Evolutionary conservation across 116 monocot species (phyloP), one percentile per base, ranked within the genome.

Genomic region (Trichopus zeylanicus): DNA sequence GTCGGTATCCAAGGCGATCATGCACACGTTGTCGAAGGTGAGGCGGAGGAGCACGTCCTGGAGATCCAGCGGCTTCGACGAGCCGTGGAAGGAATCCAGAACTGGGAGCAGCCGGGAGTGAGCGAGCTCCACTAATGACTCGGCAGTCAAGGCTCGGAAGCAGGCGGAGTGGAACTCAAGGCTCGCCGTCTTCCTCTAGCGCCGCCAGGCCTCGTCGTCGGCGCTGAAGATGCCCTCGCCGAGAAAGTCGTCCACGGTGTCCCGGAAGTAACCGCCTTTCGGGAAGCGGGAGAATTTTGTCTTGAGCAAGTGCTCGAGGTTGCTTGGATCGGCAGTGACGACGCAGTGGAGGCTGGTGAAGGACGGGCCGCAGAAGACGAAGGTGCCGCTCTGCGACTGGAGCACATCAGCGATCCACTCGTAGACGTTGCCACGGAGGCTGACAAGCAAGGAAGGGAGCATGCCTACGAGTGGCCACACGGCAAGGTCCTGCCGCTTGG

Each of bases 1-100:
- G 66, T 89, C 95, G 48, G 59, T 76, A 5, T 86, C 86, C 51
- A 95, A 86, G 3, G 90, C 95, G 49, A 95, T 76, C 66, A 89
- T 84, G 83, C 86, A 86, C 15, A 95, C 85, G 52, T 89, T 95
- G 67, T 95, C 95, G 64, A 95, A 95, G n/a, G 95, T 89, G 21
- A 95, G 69, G 32, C 95, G 53, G 6, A 95, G 76, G 10, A 95
- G 76, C 19, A 89, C 86, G 52, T 89, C 90, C 61, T 82, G 90
- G 9, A 95, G 74, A 51, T 95, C 95, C 23, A 95, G 4, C 3
- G 37, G 15, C 0, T 26, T n/a, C 19, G 29, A 11, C 3, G 2
- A 20, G 0, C 30, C 32, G 9, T 30, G 34, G n/a, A 69, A 61
- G 3, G 69, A 27, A 6, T 78, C 86, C 16, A 95, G 79, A 29